These are phyloP conservation scores for Zygotorulaspora florentina DNA, from an alignment of 805 yeast genomes.

Conservation along the genomic window DNA sequence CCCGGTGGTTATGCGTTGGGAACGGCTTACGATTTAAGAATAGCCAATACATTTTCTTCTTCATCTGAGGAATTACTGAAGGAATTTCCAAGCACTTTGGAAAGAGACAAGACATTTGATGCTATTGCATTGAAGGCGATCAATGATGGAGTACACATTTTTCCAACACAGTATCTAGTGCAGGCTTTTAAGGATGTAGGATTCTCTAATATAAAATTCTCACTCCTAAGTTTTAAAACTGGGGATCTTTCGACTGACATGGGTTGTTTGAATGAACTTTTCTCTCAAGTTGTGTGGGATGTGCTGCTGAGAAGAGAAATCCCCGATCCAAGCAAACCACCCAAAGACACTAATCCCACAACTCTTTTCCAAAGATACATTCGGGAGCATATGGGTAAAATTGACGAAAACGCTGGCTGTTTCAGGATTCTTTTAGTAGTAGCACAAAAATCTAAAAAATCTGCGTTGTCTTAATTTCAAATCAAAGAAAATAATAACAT, in stretches of 20 bases:
- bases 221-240: conserved; percentile 24
- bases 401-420: conserved; percentile 29
- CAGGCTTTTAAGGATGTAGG: conserved; percentile 28
- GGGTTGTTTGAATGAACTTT: conserved; percentile 31
- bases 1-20: conserved; percentile 33
- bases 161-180: conserved; percentile 28
- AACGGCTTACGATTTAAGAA: conserved; percentile 20
- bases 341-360: conserved; percentile 20
- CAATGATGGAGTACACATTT: conserved; percentile 26
- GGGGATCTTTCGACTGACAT: conserved; percentile 30
- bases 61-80: conserved; percentile 4
- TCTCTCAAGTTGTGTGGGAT: conserved; percentile 22
- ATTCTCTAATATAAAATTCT: conserved; percentile 27
- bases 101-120: conserved; percentile 24
- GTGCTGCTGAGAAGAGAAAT: conserved; percentile 16
- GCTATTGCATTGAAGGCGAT: conserved; percentile 26
- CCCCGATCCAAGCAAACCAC: conserved; percentile 13
- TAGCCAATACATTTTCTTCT: conserved; percentile 16
- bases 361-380: conserved; percentile 25
- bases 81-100: conserved; percentile 21
- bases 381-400: conserved; percentile 27
- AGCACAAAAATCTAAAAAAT: conserved; percentile 28
- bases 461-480: neutral
- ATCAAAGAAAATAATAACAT: neutral
- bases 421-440: conserved; percentile 24